Conservation (phyloP, 2,329 filamentous ascomycete genomes). For the Monilinia laxa region DNA sequence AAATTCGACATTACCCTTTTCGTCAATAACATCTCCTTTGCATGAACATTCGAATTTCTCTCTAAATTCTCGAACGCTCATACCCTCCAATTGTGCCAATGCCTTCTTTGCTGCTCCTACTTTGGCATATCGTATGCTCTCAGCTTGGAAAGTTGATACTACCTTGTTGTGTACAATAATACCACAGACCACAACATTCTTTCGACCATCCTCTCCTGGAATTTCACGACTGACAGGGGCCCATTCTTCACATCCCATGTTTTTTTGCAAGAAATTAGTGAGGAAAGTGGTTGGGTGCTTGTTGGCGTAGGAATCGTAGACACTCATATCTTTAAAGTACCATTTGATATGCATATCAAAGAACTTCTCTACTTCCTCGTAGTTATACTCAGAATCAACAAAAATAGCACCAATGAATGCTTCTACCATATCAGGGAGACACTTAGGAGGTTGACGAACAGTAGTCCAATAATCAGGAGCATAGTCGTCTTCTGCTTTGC, state of each 20-base stretch:
- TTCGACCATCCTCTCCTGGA: conserved; percentile 40
- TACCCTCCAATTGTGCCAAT: conserved; percentile 47
- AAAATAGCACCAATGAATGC: conserved; percentile 88
- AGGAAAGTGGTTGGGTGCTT: conserved; percentile 81
- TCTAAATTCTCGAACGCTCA: conserved; percentile 58
- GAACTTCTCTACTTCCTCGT: conserved; percentile 69
- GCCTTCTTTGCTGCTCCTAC: conserved; percentile 62
- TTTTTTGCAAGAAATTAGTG: conserved; percentile 59
- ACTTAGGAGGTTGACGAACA: conserved; percentile 65
- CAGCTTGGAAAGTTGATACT: conserved; percentile 59
- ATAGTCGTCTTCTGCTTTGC: conserved; percentile 44
- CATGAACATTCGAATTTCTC: conserved; percentile 65
- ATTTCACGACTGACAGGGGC: conserved; percentile 49
- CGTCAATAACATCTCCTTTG: conserved; percentile 22
- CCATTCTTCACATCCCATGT: conserved; percentile 65
- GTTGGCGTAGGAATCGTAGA: conserved; percentile 85
- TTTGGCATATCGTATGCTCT: conserved; percentile 72
- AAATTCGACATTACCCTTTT: conserved; percentile 19
- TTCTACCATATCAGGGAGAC: conserved; percentile 83
- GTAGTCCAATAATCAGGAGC: conserved; percentile 68
- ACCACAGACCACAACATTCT: conserved; percentile 63
- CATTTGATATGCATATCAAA: conserved; percentile 71
- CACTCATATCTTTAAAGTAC: conserved; percentile 81
- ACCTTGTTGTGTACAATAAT: conserved; percentile 74
- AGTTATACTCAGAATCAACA: conserved; percentile 83